Evolutionary conservation across 345 rosid species (phyloP), one percentile per base, ranked within the genome.

Genomic region (Heritiera littoralis): DNA sequence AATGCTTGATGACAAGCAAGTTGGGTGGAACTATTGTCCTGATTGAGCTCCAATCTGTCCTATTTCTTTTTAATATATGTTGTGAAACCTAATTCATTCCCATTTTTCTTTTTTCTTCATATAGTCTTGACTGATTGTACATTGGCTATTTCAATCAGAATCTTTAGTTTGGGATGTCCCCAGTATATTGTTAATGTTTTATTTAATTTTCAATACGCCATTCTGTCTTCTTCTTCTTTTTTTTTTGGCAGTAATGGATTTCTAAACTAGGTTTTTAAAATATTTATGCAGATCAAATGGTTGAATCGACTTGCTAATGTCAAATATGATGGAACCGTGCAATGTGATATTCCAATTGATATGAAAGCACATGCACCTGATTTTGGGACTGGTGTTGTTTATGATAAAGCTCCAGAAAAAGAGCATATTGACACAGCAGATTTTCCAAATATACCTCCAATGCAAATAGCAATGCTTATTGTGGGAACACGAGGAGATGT

Each of bases 401-500:
- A 59, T 70, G 80, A 82, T 63, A 85, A 86, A 77, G 86, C 72
- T 79, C 83, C 38, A 35, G 85, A 78, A 69, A 90, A 88, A 66
- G 98, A 93, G 80, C 86, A 88, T 84, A 79, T 86, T 54, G 97
- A 92, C 30, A 17, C 63, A 84, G 89, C 78, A 49, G 98, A 90
- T 66, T 74, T 83, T 85, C 92, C 82, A 60, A 83, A 85, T 78
- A 85, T 92, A 73, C 76, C 76, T 17, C 99, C 98, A 73, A 67
- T 93, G 89, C 92, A 90, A 76, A 88, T 90, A 75, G 90, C 86
- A 7, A 88, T 89, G 85, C 90, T 87, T 3, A 90, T 86, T 81
- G 97, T 90, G 56, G 97, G 97, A 17, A 93, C 98, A 1, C 98
- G 96, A 18, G 98, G 98, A 41, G 98, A 93, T 86, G 98, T 92